Evolutionary conservation across 371 early-diverging fungal genomes (phyloP), one percentile per base, ranked within the genome.

Genomic region (Rhizomucor miehei): DNA sequence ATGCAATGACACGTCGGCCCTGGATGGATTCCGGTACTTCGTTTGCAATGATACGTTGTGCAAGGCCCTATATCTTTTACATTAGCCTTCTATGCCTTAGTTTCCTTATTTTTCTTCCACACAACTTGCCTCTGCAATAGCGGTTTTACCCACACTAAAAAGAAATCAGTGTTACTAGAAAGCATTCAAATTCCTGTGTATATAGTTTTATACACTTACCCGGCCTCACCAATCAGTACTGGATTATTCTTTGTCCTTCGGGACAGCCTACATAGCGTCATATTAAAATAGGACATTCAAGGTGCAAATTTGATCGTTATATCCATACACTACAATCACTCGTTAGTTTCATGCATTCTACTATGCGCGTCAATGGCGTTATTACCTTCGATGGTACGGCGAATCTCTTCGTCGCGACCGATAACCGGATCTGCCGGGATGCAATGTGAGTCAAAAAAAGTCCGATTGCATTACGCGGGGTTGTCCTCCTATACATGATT

Each of bases 181-280:
- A 17, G 16, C 29, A 29, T 43, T 43, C 13, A 9, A 29, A 10
- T 3, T 17, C 11, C 20, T 19, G 8, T 23, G 5, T 13, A 41
- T 41, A 41, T 20, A 41, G n/a, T 1, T 3, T 1, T 25, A n/a
- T n/a, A 21, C 17, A 24, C 63, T 70, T 75, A 72, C 79, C 81
- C 86, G 36, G 88, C 83, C 56, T 88, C 86, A 51, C 94, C 96
- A 25, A 94, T 91, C 46, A 95, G 71, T 14, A 94, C 90, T 12
- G 94, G 94, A 63, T 94, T 94, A 65, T 92, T 92, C 58, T 97
- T 97, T 20, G 90, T 94, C 75, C 89, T 76, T 39, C 92, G 86
- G 10, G 90, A 77, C 57, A 86, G 56, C 8, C 73, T 73, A 59
- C 24, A 36, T 49, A 36, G 41, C 46, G 4, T 4, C 25, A 3